phyloP scores from a whole-genome alignment of 2,329 filamentous ascomycete species.

The Orbilia ellipsospora region DNA sequence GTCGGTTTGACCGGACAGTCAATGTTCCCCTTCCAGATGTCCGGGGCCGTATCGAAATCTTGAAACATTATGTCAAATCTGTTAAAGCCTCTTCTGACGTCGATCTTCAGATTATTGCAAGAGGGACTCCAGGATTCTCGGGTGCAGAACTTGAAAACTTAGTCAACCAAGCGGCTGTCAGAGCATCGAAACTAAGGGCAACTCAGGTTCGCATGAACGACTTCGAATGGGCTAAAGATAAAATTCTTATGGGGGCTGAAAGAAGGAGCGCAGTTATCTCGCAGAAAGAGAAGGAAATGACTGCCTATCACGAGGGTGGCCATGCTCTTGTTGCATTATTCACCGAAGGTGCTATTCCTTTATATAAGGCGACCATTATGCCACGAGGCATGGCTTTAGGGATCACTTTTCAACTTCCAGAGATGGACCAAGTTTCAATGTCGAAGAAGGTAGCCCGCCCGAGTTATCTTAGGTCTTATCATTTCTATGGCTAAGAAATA shows the following conservation, averaged over 20 bases:
- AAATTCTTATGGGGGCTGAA: conserved; percentile 96
- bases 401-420: conserved; percentile 85
- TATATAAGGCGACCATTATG: conserved; percentile 98
- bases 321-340: conserved; percentile 92
- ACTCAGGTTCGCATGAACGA: conserved; percentile 79
- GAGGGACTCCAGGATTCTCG: conserved; percentile 89
- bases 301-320: conserved; percentile 95
- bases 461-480: not conserved
- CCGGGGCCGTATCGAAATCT: conserved; percentile 88
- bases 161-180: conserved; percentile 93
- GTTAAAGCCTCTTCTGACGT: conserved; percentile 83
- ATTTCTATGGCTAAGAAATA: not conserved
- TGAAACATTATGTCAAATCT: conserved; percentile 93
- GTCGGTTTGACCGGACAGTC: conserved; percentile 94
- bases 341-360: conserved; percentile 76
- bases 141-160: conserved; percentile 97
- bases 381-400: conserved; percentile 87
- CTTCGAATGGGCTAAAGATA: conserved; percentile 98
- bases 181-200: conserved; percentile 87
- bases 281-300: conserved; percentile 92
- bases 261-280: conserved; percentile 88
- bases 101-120: conserved; percentile 83
- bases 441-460: conserved; percentile 72
- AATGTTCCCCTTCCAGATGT: conserved; percentile 90
- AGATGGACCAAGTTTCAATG: conserved; percentile 91